A percentile compares a stretch with the other conserved stretches of the same genome.
Conservation (phyloP, 2,329 filamentous ascomycete species). For the Metarhizium robertsii region DNA sequence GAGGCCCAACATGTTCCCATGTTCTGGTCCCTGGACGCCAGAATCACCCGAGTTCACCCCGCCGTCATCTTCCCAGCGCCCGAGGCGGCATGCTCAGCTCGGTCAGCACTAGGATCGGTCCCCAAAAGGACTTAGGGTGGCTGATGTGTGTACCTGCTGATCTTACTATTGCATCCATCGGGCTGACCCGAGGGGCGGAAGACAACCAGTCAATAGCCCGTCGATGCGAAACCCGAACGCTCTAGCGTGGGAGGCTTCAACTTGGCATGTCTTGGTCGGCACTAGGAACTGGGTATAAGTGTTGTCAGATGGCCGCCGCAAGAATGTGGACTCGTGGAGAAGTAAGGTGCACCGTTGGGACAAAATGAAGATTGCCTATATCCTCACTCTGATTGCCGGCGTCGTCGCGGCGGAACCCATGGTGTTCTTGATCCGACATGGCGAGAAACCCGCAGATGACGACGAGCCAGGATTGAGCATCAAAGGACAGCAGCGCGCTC, state of each 20-base stretch:
- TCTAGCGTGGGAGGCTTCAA: not conserved
- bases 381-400: constrained; percentile 10
- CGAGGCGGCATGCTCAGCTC: not conserved
- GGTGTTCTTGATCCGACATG: constrained; percentile 55
- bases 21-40: too few species aligned
- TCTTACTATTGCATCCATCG: not conserved
- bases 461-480: constrained; percentile 35
- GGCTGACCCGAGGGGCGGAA: not conserved
- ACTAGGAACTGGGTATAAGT: not conserved
- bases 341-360: not conserved
- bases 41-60: too few species aligned
- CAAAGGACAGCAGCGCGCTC: constrained; percentile 43
- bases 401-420: constrained; percentile 28
- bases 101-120: not conserved
- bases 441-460: constrained; percentile 48
- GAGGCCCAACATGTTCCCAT: too few species aligned
- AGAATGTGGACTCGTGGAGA: too few species aligned
- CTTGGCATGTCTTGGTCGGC: not conserved
- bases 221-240: not conserved
- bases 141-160: not conserved
- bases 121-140: not conserved
- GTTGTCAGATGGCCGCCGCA: not conserved
- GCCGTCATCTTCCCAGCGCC: not conserved
- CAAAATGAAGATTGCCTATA: constrained; percentile 13
- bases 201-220: not conserved